These are phyloP conservation scores for Leccinum longicurvipes DNA, from an alignment of 768 basidiomycete species.

Conservation along the genomic window DNA sequence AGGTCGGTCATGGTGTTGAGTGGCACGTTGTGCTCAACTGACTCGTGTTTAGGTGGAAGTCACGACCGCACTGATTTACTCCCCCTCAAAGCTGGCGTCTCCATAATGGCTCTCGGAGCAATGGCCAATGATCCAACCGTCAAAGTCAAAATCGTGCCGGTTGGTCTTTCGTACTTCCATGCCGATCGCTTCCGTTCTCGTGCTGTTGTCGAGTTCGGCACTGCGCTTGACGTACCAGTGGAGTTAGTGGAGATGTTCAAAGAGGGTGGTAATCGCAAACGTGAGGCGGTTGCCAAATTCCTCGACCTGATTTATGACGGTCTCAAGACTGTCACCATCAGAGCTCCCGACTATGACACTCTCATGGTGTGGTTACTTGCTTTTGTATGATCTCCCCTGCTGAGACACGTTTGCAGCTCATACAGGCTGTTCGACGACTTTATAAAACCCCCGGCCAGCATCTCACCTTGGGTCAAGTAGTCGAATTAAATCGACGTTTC, in stretches of 20 bases:
- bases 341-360: constrained; percentile 96
- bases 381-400: not conserved
- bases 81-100: constrained; percentile 95
- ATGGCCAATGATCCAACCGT: constrained; percentile 89
- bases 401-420: constrained; percentile 52
- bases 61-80: constrained; percentile 96
- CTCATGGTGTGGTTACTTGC: constrained; percentile 70
- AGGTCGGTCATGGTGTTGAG: constrained; percentile 49
- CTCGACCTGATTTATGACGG: constrained; percentile 90
- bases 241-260: constrained; percentile 90
- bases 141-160: constrained; percentile 89
- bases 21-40: not conserved
- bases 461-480: constrained; percentile 91
- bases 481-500: constrained; percentile 89
- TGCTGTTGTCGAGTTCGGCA: constrained; percentile 95
- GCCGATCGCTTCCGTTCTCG: constrained; percentile 89
- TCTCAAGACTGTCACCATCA: constrained; percentile 91
- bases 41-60: constrained; percentile 72
- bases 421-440: constrained; percentile 90
- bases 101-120: constrained; percentile 96
- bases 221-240: constrained; percentile 85
- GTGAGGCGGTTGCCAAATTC: constrained; percentile 86
- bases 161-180: constrained; percentile 74
- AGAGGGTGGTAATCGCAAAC: constrained; percentile 80
- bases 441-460: constrained; percentile 95